phyloP scores from a whole-genome alignment of 768 basidiomycete genomes.

The Kwoniella dendrophila region DNA sequence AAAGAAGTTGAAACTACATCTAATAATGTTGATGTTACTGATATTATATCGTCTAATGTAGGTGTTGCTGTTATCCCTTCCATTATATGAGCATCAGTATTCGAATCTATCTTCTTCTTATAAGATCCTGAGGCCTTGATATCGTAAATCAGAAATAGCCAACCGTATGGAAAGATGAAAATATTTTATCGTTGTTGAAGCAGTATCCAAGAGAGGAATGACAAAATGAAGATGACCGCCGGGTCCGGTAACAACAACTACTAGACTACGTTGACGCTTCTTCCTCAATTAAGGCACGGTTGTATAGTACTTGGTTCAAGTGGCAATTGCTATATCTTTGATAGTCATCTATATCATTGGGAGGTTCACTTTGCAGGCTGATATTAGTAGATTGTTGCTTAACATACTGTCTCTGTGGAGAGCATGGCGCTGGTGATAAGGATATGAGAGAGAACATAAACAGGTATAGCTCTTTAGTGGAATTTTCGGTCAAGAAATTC shows the following conservation, averaged over 20 bases:
- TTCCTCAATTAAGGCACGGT: neutral
- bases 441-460: too few species aligned
- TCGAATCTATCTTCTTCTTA: neutral
- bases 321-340: too few species aligned
- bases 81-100: neutral
- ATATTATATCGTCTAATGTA: slow-evolving; percentile 11
- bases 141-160: neutral
- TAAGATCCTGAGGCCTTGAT: neutral
- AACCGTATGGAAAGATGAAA: neutral
- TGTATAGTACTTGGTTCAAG: neutral
- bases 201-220: too few species aligned
- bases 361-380: neutral
- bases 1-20: slow-evolving; percentile 24
- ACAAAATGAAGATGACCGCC: neutral
- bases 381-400: too few species aligned
- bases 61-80: slow-evolving; percentile 18
- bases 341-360: too few species aligned
- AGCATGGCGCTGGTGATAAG: too few species aligned
- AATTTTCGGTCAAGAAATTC: too few species aligned
- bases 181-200: too few species aligned
- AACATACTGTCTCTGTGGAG: too few species aligned
- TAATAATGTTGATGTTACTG: slow-evolving; percentile 25
- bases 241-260: neutral
- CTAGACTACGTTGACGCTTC: neutral
- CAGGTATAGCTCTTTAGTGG: too few species aligned